Base-by-base conservation (phyloP, 768 basidiomycete genomes). In the Phaeolepiota aurea region DNA sequence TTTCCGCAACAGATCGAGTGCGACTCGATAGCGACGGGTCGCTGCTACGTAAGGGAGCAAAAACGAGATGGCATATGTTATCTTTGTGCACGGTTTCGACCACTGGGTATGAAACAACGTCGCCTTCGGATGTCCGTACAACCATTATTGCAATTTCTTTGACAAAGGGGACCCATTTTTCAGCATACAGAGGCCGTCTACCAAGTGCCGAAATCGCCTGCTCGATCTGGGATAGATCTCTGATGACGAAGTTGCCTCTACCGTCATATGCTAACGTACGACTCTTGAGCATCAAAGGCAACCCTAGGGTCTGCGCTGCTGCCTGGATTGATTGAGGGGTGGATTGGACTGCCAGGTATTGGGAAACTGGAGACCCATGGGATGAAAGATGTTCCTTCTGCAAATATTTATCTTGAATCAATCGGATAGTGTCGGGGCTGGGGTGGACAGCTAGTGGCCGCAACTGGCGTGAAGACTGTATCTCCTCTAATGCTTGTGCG, bases 61-160 rank as follows among this genome's bases (percentile, higher is more conserved):
- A 85, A 4, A 96, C 92, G 15, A 98, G 72, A 51, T 97, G 86
- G 53, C 94, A 91, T 32, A 98, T 83, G 53, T 82, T 93, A 37
- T 96, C 77, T 63, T 87, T 87, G 61, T 98, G 96, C 4, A 97
- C 69, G 0, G 96, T 98, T 63, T 99, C 92, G 11, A 97, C 96
- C 3, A 77, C 79, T 10, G 93, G 91, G 54, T 99, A 98, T 3
- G 86, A 87, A 32, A 61, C 57, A 2, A 92, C 79, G 40, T 86
- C 75, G 2, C 90, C 94, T 12, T 63, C 58, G 4, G 68, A 68
- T 12, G 84, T 79, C 22, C 88, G 79, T 2, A 96, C 93, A 9
- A 98, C 96, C 87, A 99, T 96, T 23, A 98, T 91, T 0, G 96
- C 92, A 22, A 97, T 82, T 59, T 98, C 96, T 51, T 82, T 83